Base-by-base conservation (phyloP, 805 yeast species). In the Peterozyma xylosa region DNA sequence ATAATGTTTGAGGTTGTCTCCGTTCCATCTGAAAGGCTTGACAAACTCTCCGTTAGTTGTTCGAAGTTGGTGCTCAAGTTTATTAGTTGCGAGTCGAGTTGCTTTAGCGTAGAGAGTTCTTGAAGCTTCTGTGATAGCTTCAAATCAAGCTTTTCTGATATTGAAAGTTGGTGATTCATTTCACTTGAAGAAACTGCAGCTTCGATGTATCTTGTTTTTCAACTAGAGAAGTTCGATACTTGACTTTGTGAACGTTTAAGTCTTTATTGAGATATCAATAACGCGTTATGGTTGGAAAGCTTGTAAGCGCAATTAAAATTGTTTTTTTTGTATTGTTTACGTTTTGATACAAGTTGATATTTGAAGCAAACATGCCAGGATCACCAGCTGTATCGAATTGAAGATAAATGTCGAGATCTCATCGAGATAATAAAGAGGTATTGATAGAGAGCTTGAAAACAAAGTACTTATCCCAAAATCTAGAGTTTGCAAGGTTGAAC, bases 401-500 rank as follows among this genome's bases (percentile, higher is more conserved):
- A 2, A 38, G 33, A 38, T 9, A 14, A n/a, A 7, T 11, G 10
- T 29, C n/a, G 11, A 37, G 29, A 33, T n/a, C 27, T 15, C 7
- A 9, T 15, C n/a, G 16, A 38, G 33, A 42, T 38, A 35, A 14
- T 32, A 33, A 9, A 36, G 36, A 14, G 11, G 27, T 14, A n/a
- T 34, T 21, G 41, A 43, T 44, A 33, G 47, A 56, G 15, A 54
- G 55, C 39, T 39, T 27, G 46, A 44, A 36, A 32, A 30, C 52
- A 33, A 53, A 60, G 38, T 70, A 65, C 42, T 40, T 57, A 5
- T 56, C 55, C n/a, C 82, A 76, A 52, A 83, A 83, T 58, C 68
- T 67, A 42, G 70, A 73, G n/a, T 59, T 84, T 27, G 86, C 86
- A 1, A 75, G 70, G 48, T 74, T 71, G 41, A 81, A 79, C 55